Base-by-base conservation (phyloP, 371 early-diverging fungal species). In the Mortierella sp. region DNA sequence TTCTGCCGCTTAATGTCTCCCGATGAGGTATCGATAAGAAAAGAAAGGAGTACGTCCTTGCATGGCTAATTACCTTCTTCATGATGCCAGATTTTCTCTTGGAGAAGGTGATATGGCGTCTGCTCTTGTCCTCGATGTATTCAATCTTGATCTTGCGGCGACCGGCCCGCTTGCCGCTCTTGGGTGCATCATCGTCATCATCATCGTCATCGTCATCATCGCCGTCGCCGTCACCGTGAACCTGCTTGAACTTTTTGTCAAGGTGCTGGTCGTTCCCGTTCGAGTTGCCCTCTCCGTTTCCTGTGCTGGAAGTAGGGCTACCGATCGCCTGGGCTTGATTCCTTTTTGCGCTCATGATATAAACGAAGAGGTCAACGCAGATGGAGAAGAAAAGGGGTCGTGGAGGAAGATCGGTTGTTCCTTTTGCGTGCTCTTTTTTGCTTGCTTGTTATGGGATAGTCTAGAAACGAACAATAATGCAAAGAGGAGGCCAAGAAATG, bases 81-180 rank as follows among this genome's bases (percentile, higher is more conserved):
- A 99, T 98, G 83, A 99, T 97, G 57, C 99, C 99, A 43, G 98
- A 98, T 90, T 99, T 99, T 88, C 99, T 92, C 88, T 99, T 99
- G 76, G 96, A 95, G 89, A 99, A 99, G 3, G 99, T 99, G 78
- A 99, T 98, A 80, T 98, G 97, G 80, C 99, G 93, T 80, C 98
- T 93, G 81, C 94, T 95, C 90, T 97, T 98, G 88, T 98, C 98
- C 78, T 96, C 95, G 79, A 99, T 99, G 83, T 96, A 99, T 86
- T 97, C 98, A 88, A 99, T 98, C 89, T 96, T 97, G 88, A 99
- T 98, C 89, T 99, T 98, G 82, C 98, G 93, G 69, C 99, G 91
- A 11, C 97, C 97, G 46, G 94, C 91, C 26, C 95, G 93, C 88
- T 95, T 95, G 71, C 91, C 92, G 55, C 88, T 88, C 82, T 94